Evolutionary conservation across 106 monocot genomes (phyloP).

Genomic region (Apostasia ramifera): DNA sequence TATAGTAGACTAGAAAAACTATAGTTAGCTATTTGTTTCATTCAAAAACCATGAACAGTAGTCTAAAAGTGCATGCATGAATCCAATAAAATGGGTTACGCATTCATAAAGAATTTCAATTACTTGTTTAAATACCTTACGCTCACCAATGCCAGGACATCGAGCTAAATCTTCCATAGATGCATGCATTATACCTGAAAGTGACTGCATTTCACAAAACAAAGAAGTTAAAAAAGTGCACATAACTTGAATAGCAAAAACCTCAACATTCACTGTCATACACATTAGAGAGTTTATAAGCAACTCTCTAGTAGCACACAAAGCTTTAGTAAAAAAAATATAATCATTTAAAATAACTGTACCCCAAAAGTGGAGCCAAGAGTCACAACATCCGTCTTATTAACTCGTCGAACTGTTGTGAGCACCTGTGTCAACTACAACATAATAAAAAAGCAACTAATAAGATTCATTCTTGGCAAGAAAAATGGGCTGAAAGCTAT

Average conservation of each 20-base stretch:
- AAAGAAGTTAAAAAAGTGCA: background rate
- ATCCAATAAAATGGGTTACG: background rate
- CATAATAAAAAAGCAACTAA: conserved; percentile 1
- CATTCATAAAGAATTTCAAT: no score
- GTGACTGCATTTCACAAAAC: conserved; percentile 55
- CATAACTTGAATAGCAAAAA: background rate
- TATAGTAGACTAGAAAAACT: no score
- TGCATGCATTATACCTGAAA: conserved; percentile 79
- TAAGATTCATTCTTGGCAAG: background rate
- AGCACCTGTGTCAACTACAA: conserved; percentile 85
- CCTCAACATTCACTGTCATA: no score
- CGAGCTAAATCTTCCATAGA: conserved; percentile 97
- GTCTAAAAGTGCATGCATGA: no score
- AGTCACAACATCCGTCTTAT: conserved; percentile 81
- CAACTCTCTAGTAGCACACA: background rate
- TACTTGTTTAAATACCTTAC: conserved; percentile 45
- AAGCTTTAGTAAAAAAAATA: background rate
- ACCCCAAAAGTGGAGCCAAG: conserved; percentile 94
- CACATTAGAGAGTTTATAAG: background rate
- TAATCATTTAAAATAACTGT: background rate
- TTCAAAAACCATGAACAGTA: no score
- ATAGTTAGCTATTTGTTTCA: no score
- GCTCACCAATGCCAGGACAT: conserved; percentile 93
- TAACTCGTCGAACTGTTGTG: conserved; percentile 79
- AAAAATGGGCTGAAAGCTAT: background rate